Percentiles rank a stretch among this genome's conserved stretches.
phyloP scores from a whole-genome alignment of 371 early-diverging fungal species.

The Mucor velutinosus region DNA sequence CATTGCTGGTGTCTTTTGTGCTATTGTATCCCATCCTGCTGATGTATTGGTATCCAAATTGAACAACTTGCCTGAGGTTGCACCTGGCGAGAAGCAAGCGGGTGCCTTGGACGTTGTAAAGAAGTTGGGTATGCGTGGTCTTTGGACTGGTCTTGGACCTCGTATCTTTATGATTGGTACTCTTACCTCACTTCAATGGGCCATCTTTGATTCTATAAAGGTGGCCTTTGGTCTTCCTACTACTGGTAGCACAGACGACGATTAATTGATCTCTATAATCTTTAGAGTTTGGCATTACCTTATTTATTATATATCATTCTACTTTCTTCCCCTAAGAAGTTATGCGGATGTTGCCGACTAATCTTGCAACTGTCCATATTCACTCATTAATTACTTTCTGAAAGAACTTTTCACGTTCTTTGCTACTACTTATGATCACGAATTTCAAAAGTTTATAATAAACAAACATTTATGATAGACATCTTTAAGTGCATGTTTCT shows the following conservation, averaged over 20 bases:
- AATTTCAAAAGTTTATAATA: too few relatives aligned
- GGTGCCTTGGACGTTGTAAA: constrained; percentile 57
- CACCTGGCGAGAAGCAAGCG: constrained; percentile 54
- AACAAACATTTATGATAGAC: too few relatives aligned
- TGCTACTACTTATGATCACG: too few relatives aligned
- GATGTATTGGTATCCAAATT: constrained; percentile 94
- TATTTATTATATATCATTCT: neutral
- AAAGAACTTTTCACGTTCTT: too few relatives aligned
- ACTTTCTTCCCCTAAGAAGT: neutral
- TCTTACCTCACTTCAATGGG: constrained; percentile 70
- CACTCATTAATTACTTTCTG: too few relatives aligned
- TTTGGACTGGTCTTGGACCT: constrained; percentile 69
- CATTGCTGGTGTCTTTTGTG: constrained; percentile 91
- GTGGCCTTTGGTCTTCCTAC: constrained; percentile 36
- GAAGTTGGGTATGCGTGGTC: constrained; percentile 63
- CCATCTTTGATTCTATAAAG: constrained; percentile 31
- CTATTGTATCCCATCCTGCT: constrained; percentile 95
- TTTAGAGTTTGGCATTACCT: neutral
- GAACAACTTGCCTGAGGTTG: constrained; percentile 71
- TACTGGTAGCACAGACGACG: constrained; percentile 13
- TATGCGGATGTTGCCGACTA: neutral
- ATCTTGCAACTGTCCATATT: neutral
- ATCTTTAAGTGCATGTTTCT: too few relatives aligned
- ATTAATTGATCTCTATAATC: neutral
- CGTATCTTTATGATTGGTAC: constrained; percentile 81